Base-by-base conservation (phyloP, 163 green algal species). In the Scenedesmus sp. region DNA sequence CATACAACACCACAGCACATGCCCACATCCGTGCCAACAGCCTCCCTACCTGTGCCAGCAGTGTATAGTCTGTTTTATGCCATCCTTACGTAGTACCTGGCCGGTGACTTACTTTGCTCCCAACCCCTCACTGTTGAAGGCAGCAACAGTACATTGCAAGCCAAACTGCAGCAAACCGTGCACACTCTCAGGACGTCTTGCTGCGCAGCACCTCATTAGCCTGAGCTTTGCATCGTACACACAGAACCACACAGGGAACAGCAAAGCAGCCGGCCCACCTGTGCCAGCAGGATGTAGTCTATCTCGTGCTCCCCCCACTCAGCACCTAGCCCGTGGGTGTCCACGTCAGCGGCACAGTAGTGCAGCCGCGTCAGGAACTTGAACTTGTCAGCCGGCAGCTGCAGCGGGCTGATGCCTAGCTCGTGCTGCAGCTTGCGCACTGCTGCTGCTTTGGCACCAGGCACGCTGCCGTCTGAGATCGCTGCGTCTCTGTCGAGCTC, bases 41-140 rank as follows among this genome's bases (percentile, higher is more conserved):
- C n/a, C n/a, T n/a, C n/a, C n/a, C n/a, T 59, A 89, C 37, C 83
- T 49, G 81, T 7, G 43, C 89, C 65, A 99, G 97, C 3, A 99
- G 93, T 72, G 99, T 97, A 95, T 99, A 99, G 91, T 99, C 98
- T 61, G 99, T 95, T 92, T 99, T 98, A 85, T 99, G 98, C 95
- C 99, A 98, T 1, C 98, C 98, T 97, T 97, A 99, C 20, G n/a
- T n/a, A n/a, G n/a, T n/a, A n/a, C n/a, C n/a, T n/a, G n/a, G n/a
- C n/a, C n/a, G n/a, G n/a, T n/a, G n/a, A n/a, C n/a, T n/a, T n/a
- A n/a, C n/a, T n/a, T n/a, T n/a, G n/a, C n/a, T n/a, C n/a, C n/a
- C n/a, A n/a, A n/a, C n/a, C n/a, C n/a, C n/a, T n/a, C n/a, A n/a
- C n/a, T n/a, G n/a, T n/a, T n/a, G n/a, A 56, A 56, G 10, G 15